Percentiles rank a stretch among this genome's conserved stretches.
Evolutionary conservation across 2,329 filamentous ascomycete species (phyloP).

Genomic region (Monilinia fructicola): DNA sequence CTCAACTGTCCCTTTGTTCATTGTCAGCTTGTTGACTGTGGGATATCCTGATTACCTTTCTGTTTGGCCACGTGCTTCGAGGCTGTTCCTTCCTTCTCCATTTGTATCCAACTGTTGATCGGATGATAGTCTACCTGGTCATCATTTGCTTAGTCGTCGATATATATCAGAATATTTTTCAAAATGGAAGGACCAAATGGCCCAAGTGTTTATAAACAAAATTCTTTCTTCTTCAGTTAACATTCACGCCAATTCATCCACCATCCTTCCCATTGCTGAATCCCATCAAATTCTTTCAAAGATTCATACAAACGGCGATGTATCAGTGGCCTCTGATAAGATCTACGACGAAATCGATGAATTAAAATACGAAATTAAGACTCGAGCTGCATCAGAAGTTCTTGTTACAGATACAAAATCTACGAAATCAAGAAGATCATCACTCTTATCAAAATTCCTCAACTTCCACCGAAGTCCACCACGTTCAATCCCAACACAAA

Average conservation of each 20-base stretch:
- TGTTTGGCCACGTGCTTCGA: not conserved
- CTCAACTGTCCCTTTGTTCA: not conserved
- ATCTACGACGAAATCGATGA: conserved; percentile 22
- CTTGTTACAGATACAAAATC: not conserved
- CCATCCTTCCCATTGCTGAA: conserved; percentile 8
- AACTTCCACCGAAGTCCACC: conserved; percentile 10
- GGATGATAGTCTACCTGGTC: not conserved
- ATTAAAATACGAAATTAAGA: conserved; percentile 17
- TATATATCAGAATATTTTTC: not conserved
- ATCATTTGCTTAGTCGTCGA: not conserved
- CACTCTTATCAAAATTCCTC: conserved; percentile 6
- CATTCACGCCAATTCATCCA: not conserved
- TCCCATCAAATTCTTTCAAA: conserved; percentile 6
- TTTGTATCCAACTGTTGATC: not conserved
- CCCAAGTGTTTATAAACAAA: conserved; percentile 9
- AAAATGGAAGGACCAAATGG: conserved; percentile 22
- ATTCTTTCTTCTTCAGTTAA: not conserved
- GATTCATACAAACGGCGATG: conserved; percentile 4
- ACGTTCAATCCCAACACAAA: not conserved
- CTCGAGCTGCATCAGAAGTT: not conserved
- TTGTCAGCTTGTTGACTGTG: not conserved
- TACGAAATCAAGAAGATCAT: conserved; percentile 1
- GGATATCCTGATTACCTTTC: not conserved
- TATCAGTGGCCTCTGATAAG: conserved; percentile 10
- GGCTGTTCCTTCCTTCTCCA: not conserved